phyloP scores from a whole-genome alignment of 768 basidiomycete species.

The Austroboletus festivus region DNA sequence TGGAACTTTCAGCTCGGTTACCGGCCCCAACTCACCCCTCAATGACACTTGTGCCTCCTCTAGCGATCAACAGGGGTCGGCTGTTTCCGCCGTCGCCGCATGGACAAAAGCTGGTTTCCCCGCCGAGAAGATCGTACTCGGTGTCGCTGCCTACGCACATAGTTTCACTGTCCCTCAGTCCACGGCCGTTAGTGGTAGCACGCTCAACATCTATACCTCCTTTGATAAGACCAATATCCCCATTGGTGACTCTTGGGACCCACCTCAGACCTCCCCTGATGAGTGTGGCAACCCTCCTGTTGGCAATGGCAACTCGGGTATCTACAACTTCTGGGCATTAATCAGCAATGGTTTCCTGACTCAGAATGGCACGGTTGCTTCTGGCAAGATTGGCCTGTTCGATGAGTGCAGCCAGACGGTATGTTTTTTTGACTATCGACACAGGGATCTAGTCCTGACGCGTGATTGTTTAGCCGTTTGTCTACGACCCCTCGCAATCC shows the following conservation, averaged over 20 bases:
- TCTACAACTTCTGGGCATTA: constrained; percentile 64
- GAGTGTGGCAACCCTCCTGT: constrained; percentile 54
- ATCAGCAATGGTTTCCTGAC: constrained; percentile 54
- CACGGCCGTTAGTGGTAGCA: constrained; percentile 15
- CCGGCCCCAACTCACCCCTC: constrained; percentile 83
- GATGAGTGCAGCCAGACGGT: constrained; percentile 78
- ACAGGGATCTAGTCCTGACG: constrained; percentile 10
- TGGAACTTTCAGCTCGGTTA: constrained; percentile 49
- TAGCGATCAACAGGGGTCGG: constrained; percentile 66
- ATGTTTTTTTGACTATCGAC: no score
- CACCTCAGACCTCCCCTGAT: constrained; percentile 43
- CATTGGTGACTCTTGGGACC: constrained; percentile 58
- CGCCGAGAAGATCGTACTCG: constrained; percentile 67
- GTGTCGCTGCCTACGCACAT: constrained; percentile 83
- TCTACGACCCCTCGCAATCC: constrained; percentile 53
- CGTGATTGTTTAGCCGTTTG: constrained; percentile 49
- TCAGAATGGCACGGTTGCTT: constrained; percentile 43
- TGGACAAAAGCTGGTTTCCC: constrained; percentile 84
- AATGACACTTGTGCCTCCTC: constrained; percentile 68
- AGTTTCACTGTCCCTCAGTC: constrained; percentile 46
- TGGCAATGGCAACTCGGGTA: constrained; percentile 45
- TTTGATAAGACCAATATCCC: constrained; percentile 46
- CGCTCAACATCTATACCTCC: constrained; percentile 47
- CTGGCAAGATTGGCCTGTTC: constrained; percentile 50
- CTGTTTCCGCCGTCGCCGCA: constrained; percentile 62